Conservation (phyloP, 2,329 filamentous ascomycete genomes). For the Aspergillus tubingensis region DNA sequence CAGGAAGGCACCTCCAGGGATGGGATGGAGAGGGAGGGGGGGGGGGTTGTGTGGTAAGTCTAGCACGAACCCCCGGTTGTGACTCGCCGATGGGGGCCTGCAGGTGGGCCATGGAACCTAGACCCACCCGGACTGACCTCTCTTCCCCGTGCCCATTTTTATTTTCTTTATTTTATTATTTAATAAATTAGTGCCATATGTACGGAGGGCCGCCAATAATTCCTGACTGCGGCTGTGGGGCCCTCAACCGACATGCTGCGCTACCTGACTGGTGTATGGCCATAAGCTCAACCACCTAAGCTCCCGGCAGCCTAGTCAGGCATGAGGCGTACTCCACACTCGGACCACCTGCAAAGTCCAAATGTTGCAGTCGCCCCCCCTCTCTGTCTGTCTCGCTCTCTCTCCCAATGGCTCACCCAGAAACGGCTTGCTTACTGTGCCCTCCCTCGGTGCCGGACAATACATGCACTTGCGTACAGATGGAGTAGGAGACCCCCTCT, state of each 20-base stretch:
- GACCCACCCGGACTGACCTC: conserved; percentile 19
- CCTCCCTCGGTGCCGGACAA: conserved; percentile 16
- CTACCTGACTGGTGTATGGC: conserved; percentile 26
- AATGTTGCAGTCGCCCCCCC: conserved; percentile 20
- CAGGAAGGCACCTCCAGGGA: conserved; percentile 24
- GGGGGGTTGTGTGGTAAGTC: conserved; percentile 11
- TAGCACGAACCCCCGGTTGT: conserved; percentile 33
- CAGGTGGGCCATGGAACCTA: conserved; percentile 28
- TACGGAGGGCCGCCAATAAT: conserved; percentile 22
- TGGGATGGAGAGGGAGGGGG: conserved; percentile 9
- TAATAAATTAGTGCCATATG: conserved; percentile 21
- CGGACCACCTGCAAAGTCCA: conserved; percentile 20
- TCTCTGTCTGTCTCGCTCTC: not conserved
- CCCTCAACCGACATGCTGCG: conserved; percentile 14
- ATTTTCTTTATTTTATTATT: conserved; percentile 16
- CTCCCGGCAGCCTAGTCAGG: conserved; percentile 28
- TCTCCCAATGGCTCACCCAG: conserved; percentile 7
- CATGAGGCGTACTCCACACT: conserved; percentile 28
- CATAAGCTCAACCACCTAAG: conserved; percentile 30
- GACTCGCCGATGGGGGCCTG: conserved; percentile 28
- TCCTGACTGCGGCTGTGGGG: conserved; percentile 21
- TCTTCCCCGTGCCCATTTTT: conserved; percentile 26
- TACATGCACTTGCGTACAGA: conserved; percentile 23
- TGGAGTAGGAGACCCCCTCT: conserved; percentile 20
- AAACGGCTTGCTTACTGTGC: conserved; percentile 12